Base-by-base conservation (phyloP, 192 early-diverging fungal genomes). In the Haplosporangium gracile region DNA sequence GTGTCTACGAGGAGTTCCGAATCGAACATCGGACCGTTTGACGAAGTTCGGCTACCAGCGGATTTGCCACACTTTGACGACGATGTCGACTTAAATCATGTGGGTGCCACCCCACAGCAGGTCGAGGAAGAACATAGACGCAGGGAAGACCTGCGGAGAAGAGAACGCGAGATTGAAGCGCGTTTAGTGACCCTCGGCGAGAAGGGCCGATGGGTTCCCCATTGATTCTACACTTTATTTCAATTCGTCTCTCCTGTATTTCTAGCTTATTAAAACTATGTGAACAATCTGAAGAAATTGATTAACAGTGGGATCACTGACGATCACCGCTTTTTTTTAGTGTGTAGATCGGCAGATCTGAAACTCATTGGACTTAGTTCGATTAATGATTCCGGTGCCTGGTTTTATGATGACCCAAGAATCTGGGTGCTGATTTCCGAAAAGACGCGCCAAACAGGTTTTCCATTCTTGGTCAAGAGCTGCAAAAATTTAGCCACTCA, bases 101-200 rank as follows among this genome's bases (percentile, higher is more conserved):
- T 60, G 20, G 79, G 77, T 5, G 16, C 65, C 2, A 51, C 45
- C 16, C 57, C 84, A n/a, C 60, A 81, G 47, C 75, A 77, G 65
- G 40, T 79, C 5, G 75, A 72, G 34, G 55, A 80, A 2, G 79
- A 74, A 26, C 42, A n/a, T 2, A 38, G 29, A 10, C 60, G 70
- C 15, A 68, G 55, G n/a, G 24, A 57, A 43, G 79, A 86, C 9
- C 34, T 86, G 43, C 49, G 20, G 29, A 71, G 84, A 57, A 71
- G 84, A 6, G 71, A 77, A 60, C 75, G 72, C 22, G 84, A 86
- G 36, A 57, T 86, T 63, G 84, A 86, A 42, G 79, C 75, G 22
- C 70, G 42, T 36, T 29, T 72, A 20, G 77, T 32, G n/a, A 55
- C 55, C n/a, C 60, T 42, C 26, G 60, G 63, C 5, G 36, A 42